Base-by-base conservation (phyloP, 2,329 filamentous ascomycete genomes). In the Sodiomyces alkalinus region DNA sequence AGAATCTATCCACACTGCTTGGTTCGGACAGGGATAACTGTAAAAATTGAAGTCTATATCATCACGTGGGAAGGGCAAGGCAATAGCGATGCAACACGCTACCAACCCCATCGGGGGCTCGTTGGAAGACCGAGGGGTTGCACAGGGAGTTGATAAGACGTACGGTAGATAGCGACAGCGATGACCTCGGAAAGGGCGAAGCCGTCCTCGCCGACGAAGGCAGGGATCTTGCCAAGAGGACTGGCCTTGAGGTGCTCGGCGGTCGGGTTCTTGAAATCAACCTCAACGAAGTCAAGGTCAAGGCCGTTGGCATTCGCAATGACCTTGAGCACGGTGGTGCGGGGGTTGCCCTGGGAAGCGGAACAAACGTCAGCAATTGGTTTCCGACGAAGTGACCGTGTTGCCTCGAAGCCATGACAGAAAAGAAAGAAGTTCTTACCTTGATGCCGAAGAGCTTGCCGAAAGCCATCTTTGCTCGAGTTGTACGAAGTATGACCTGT, bases 261-360 rank as follows among this genome's bases (percentile, higher is more conserved):
- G 41, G 70, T 68, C 43, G 78, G 60, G 48, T 74, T 75, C 40
- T 57, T 58, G 39, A 70, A 64, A 53, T 77, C 63, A 40, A 74
- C 79, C 47, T 80, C 61, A 44, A 90, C 78, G 42, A 86, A 59
- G 62, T 94, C 83, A 46, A 98, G 59, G 42, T 96, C 85, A 53
- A 98, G 73, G 56, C 80, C 76, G 64, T 96, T 96, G 65, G 83
- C 85, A 78, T 98, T 96, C 48, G 90, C 90, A 53, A 94, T 82
- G 48, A 82, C 86, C 57, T 78, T 74, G 60, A 93, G 80, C 56
- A 77, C 76, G 51, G 79, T 80, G 58, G 79, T 80, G 68, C 87
- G 86, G 60, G 80, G 68, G 73, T 94, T 93, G 55, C 69, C 72
- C 86, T 94, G 52, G 35, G 44, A 36, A 38, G 36, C 22, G 34